These are phyloP conservation scores for Nitzschia putrida DNA, from an alignment of 108 stramenopile species.

Conservation along the genomic window DNA sequence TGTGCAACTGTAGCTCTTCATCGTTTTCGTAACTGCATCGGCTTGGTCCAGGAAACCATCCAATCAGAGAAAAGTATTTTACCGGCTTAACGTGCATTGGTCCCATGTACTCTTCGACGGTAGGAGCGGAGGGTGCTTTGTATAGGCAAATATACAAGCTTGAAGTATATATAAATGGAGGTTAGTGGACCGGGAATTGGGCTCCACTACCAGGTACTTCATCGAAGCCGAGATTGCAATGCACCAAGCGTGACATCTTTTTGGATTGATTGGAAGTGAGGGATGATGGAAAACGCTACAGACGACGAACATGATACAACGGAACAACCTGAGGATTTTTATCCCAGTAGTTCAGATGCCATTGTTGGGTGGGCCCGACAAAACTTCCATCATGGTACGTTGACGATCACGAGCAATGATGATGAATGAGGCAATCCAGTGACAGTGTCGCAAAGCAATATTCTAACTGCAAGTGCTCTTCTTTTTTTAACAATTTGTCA, in stretches of 20 bases:
- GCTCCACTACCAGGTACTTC: no score
- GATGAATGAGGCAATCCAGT: no score
- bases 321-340: constrained; percentile 29
- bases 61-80: not conserved
- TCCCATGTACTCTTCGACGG: not conserved
- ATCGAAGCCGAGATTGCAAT: no score
- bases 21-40: no score
- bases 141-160: no score
- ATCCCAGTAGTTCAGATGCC: constrained; percentile 26
- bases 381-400: constrained; percentile 38
- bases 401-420: no score
- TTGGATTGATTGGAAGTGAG: no score
- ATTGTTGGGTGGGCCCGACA: constrained; percentile 38
- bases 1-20: no score
- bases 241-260: no score
- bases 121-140: no score
- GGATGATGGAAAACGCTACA: not conserved
- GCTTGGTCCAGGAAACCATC: not conserved
- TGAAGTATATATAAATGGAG: no score
- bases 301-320: constrained; percentile 4
- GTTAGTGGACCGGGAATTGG: no score
- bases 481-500: not conserved
- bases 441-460: not conserved
- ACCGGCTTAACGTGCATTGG: constrained; percentile 5
- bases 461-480: not conserved